Conservation (phyloP, 306 rosid species). For the Luffa acutangula region DNA sequence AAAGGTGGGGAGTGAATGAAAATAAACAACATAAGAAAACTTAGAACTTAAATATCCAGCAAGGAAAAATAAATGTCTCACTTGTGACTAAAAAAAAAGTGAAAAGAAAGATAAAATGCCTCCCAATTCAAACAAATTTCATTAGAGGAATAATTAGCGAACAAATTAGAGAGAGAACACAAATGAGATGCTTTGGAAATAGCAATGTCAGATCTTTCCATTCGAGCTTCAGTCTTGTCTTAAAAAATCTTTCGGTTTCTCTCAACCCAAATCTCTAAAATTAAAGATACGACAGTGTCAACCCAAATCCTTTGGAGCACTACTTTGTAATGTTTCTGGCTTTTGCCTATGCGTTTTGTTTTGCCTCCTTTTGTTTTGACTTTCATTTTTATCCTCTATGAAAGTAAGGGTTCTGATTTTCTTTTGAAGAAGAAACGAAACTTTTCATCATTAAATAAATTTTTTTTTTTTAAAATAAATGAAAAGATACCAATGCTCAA, state of each 20-base stretch:
- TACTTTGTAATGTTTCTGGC: not conserved
- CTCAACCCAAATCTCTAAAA: too few relatives aligned
- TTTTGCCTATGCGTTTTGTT: not conserved
- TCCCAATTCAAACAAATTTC: not conserved
- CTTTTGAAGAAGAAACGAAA: too few relatives aligned
- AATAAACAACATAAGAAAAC: not conserved
- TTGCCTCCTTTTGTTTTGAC: not conserved
- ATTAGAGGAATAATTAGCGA: not conserved
- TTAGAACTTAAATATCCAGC: not conserved
- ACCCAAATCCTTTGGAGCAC: not conserved
- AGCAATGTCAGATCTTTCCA: not conserved
- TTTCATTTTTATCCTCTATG: not conserved
- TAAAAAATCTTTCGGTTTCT: not conserved
- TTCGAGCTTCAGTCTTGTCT: not conserved
- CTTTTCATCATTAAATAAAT: too few relatives aligned
- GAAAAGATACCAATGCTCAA: too few relatives aligned
- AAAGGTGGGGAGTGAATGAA: not conserved
- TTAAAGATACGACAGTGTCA: too few relatives aligned
- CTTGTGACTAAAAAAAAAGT: too few relatives aligned
- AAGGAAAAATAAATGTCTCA: not conserved
- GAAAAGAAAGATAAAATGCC: not conserved
- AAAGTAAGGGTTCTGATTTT: not conserved
- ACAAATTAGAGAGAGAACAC: not conserved
- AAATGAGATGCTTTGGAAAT: not conserved
- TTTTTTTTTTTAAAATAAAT: too few relatives aligned